These are phyloP conservation scores for Alternaria panax DNA, from an alignment of 2,329 filamentous ascomycete species.

Conservation along the genomic window DNA sequence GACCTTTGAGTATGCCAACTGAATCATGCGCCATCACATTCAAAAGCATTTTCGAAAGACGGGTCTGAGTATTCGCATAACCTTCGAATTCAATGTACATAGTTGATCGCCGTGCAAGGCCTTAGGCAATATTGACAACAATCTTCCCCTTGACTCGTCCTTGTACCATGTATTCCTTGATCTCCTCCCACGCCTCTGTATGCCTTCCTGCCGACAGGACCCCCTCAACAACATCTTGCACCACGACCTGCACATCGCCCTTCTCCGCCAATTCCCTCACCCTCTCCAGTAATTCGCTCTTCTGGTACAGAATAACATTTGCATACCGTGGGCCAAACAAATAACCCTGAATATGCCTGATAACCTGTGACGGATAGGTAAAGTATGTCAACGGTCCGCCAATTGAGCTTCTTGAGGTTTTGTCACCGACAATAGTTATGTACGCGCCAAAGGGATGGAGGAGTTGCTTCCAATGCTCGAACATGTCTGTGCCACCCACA, in stretches of 20 bases:
- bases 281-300: slow-evolving; percentile 35
- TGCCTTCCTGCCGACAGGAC: slow-evolving; percentile 29
- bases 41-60: not conserved
- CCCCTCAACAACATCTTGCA: slow-evolving; percentile 40
- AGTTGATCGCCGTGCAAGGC: not conserved
- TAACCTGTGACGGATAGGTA: slow-evolving; percentile 37
- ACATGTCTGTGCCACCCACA: slow-evolving; percentile 59
- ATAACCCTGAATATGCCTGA: slow-evolving; percentile 32
- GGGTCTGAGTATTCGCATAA: not conserved
- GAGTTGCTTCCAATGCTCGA: slow-evolving; percentile 38
- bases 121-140: slow-evolving; percentile 29
- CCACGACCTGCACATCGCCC: slow-evolving; percentile 29
- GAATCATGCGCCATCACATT: not conserved
- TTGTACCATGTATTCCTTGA: slow-evolving; percentile 33
- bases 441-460: slow-evolving; percentile 51
- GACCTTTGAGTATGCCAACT: not conserved
- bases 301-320: slow-evolving; percentile 34
- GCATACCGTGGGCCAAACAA: slow-evolving; percentile 41
- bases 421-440: slow-evolving; percentile 52
- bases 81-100: not conserved
- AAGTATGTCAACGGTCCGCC: slow-evolving; percentile 46
- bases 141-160: slow-evolving; percentile 43
- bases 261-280: slow-evolving; percentile 32
- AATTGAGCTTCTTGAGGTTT: slow-evolving; percentile 50
- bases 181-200: slow-evolving; percentile 33